These are phyloP conservation scores for Mucor mucedo DNA, from an alignment of 371 early-diverging fungal species.

Conservation along the genomic window DNA sequence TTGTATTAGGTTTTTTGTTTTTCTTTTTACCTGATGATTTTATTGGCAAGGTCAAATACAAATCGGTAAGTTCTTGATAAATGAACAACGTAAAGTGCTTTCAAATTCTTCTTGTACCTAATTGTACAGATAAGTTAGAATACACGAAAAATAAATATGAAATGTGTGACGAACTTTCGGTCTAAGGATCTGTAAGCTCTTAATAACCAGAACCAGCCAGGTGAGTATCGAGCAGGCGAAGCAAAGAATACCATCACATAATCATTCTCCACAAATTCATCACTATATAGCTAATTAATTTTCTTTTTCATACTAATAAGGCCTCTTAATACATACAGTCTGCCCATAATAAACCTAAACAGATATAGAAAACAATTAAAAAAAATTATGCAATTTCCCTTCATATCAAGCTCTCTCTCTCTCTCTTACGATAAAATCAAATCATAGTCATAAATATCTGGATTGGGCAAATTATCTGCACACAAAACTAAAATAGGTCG, in stretches of 20 bases:
- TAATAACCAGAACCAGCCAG: conserved; percentile 85
- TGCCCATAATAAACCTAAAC: conserved; percentile 41
- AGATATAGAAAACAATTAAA: not conserved
- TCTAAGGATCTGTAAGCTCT: conserved; percentile 82
- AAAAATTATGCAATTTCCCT: not conserved
- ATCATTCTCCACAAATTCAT: conserved; percentile 84
- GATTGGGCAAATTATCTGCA: conserved; percentile 83
- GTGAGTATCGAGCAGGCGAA: conserved; percentile 78
- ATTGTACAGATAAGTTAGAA: not conserved
- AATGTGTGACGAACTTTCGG: conserved; percentile 55
- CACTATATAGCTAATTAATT: conserved; percentile 29
- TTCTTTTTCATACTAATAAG: not conserved
- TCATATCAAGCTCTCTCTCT: not conserved
- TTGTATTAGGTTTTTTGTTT: no score
- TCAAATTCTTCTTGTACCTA: conserved; percentile 93
- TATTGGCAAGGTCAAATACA: conserved; percentile 52
- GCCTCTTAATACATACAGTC: conserved; percentile 37
- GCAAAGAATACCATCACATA: conserved; percentile 87
- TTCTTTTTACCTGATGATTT: conserved; percentile 41
- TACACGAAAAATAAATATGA: not conserved
- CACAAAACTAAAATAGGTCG: conserved; percentile 82
- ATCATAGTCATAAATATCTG: conserved; percentile 79
- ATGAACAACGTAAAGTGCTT: conserved; percentile 89
- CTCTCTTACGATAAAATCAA: conserved; percentile 67
- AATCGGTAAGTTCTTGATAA: conserved; percentile 47